Evolutionary conservation across 805 yeast species (phyloP).

Genomic region (Lachancea kluyveri): DNA sequence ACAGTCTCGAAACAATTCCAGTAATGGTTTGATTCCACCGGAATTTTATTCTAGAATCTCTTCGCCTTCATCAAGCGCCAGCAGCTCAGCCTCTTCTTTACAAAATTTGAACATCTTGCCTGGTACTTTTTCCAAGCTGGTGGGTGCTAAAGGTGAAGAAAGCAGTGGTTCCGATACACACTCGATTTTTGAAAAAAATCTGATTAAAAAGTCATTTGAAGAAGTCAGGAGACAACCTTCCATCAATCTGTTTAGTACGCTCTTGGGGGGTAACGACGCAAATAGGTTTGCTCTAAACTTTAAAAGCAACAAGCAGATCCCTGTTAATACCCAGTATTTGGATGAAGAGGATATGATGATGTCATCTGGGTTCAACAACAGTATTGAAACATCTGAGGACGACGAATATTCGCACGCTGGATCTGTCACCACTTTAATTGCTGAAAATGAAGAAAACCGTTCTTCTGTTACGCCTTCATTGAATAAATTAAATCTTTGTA

Average conservation of each 20-base stretch:
- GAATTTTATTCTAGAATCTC: constrained; percentile 31
- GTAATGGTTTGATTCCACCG: constrained; percentile 30
- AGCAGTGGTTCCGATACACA: constrained; percentile 4
- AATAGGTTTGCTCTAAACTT: constrained; percentile 21
- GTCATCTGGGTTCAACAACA: constrained; percentile 16
- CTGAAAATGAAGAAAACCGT: background rate
- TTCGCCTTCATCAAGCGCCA: constrained; percentile 28
- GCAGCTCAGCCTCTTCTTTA: constrained; percentile 26
- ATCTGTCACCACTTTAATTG: constrained; percentile 6
- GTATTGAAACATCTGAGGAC: constrained; percentile 4
- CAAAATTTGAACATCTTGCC: constrained; percentile 17
- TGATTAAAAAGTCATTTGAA: constrained; percentile 28
- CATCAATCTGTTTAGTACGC: constrained; percentile 12
- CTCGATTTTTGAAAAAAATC: constrained; percentile 20
- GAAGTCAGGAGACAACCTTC: constrained; percentile 17
- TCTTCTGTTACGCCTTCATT: constrained; percentile 2
- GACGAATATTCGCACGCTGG: constrained; percentile 6
- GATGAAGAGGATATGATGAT: constrained; percentile 29
- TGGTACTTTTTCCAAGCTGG: constrained; percentile 20
- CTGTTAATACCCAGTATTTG: constrained; percentile 10
- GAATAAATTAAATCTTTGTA: constrained; percentile 6
- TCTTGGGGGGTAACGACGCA: constrained; percentile 17
- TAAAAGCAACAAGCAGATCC: constrained; percentile 11
- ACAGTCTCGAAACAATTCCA: constrained; percentile 11
- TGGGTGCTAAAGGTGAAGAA: constrained; percentile 7